These are phyloP conservation scores for Alternaria dauci DNA, from an alignment of 2,329 filamentous ascomycete genomes.

Conservation along the genomic window DNA sequence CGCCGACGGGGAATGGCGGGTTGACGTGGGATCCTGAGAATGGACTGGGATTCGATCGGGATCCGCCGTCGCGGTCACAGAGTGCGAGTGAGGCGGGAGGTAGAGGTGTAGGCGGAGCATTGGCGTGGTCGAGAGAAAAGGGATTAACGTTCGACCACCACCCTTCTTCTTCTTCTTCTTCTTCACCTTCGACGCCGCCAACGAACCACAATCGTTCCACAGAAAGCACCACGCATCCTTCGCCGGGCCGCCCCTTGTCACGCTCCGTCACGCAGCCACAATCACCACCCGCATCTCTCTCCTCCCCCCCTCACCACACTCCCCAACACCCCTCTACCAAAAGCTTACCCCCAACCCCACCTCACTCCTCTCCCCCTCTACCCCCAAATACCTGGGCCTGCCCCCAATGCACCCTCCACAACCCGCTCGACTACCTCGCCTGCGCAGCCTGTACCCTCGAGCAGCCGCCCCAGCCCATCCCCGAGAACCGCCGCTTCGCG, in stretches of 20 bases:
- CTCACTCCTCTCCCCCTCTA: conserved; percentile 23
- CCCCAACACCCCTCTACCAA: conserved; percentile 28
- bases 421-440: conserved; percentile 65
- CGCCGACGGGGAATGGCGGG: conserved; percentile 44
- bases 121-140: conserved; percentile 39
- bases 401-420: conserved; percentile 68
- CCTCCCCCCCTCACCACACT: conserved; percentile 26
- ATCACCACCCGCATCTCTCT: not conserved
- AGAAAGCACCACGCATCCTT: conserved; percentile 25
- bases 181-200: not conserved
- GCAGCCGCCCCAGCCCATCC: conserved; percentile 56
- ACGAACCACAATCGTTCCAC: conserved; percentile 15
- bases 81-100: not conserved
- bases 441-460: conserved; percentile 69
- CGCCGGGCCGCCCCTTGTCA: conserved; percentile 43
- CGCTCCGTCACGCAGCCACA: conserved; percentile 40
- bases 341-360: conserved; percentile 39
- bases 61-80: conserved; percentile 42
- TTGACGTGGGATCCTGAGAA: conserved; percentile 49
- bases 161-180: not conserved
- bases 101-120: conserved; percentile 7
- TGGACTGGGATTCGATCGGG: conserved; percentile 54
- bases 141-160: not conserved
- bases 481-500: conserved; percentile 42
- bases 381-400: conserved; percentile 62